phyloP scores from a whole-genome alignment of 2,329 filamentous ascomycete species.

The Penicillium olsonii region DNA sequence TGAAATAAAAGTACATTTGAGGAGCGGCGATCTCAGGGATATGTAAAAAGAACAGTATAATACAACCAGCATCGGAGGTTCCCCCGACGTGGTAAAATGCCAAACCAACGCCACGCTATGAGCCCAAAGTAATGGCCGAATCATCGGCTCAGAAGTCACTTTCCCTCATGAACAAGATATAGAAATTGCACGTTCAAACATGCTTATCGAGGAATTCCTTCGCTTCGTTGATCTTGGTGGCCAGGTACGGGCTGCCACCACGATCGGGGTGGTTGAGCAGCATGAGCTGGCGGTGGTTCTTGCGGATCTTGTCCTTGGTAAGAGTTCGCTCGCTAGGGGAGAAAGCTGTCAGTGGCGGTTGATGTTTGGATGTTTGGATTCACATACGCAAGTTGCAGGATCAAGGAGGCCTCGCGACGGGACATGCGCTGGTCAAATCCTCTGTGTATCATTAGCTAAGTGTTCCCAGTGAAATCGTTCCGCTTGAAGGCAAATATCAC shows the following conservation, averaged over 20 bases:
- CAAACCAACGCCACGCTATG: slow-evolving; percentile 45
- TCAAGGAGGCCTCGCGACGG: slow-evolving; percentile 83
- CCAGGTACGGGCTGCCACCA: slow-evolving; percentile 92
- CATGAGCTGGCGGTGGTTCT: slow-evolving; percentile 94
- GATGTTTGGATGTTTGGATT: not conserved
- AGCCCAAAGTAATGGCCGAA: slow-evolving; percentile 31
- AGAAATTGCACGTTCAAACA: slow-evolving; percentile 18
- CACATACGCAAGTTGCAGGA: slow-evolving; percentile 82
- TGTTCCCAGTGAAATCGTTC: not conserved
- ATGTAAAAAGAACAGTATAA: slow-evolving; percentile 51
- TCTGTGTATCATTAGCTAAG: slow-evolving; percentile 23
- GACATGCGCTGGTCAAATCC: slow-evolving; percentile 98
- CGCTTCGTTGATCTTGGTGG: slow-evolving; percentile 97
- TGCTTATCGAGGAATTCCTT: slow-evolving; percentile 93
- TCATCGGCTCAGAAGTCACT: slow-evolving; percentile 19
- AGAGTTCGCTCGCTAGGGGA: slow-evolving; percentile 74
- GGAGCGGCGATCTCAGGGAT: slow-evolving; percentile 68
- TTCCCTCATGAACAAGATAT: not conserved
- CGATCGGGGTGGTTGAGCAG: slow-evolving; percentile 97
- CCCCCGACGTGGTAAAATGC: slow-evolving; percentile 27
- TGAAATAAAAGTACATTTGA: slow-evolving; percentile 27
- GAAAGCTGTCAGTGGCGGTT: not conserved
- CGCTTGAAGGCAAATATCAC: slow-evolving; percentile 6
- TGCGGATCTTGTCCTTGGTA: slow-evolving; percentile 91
- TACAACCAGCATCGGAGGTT: slow-evolving; percentile 59